These are phyloP conservation scores for Candida patagonica DNA, from an alignment of 805 yeast genomes.

Conservation along the genomic window DNA sequence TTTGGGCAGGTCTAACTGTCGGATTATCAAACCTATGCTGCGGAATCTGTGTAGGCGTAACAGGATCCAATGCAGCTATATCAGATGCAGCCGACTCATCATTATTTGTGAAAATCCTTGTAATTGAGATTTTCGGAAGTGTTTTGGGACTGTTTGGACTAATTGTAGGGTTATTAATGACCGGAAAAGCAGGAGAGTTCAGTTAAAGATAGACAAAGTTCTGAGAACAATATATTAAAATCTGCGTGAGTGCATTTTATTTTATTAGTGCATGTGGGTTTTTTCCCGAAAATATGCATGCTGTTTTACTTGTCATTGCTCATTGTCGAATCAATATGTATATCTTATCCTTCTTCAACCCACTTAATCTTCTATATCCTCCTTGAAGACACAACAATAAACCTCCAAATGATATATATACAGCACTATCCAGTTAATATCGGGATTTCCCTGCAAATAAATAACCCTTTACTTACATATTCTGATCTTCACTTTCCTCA, in stretches of 20 bases:
- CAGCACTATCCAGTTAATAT: slow-evolving; percentile 45
- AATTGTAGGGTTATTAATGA: slow-evolving; percentile 95
- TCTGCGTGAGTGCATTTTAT: no score
- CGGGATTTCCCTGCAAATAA: not conserved
- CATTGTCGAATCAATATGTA: slow-evolving; percentile 79
- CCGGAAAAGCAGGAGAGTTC: slow-evolving; percentile 88
- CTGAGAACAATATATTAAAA: no score
- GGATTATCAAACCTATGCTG: slow-evolving; percentile 89
- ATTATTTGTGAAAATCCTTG: slow-evolving; percentile 89
- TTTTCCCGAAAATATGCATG: no score
- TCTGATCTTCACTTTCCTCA: slow-evolving; percentile 66
- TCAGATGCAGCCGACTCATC: slow-evolving; percentile 97
- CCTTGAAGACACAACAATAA: slow-evolving; percentile 90
- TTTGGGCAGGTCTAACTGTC: slow-evolving; percentile 98
- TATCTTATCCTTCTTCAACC: slow-evolving; percentile 88
- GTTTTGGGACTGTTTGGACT: slow-evolving; percentile 95
- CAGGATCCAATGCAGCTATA: slow-evolving; percentile 98
- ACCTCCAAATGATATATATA: slow-evolving; percentile 94
- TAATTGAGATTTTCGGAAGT: slow-evolving; percentile 94
- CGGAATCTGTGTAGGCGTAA: slow-evolving; percentile 94
- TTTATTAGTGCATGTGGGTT: no score
- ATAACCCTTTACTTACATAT: slow-evolving; percentile 26
- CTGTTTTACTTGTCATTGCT: no score
- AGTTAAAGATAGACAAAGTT: no score
- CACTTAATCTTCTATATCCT: slow-evolving; percentile 77